A percentile compares a stretch with the other conserved stretches of the same genome.
These are phyloP conservation scores for Candida fluviatilis DNA, from an alignment of 805 yeast species.

Conservation along the genomic window DNA sequence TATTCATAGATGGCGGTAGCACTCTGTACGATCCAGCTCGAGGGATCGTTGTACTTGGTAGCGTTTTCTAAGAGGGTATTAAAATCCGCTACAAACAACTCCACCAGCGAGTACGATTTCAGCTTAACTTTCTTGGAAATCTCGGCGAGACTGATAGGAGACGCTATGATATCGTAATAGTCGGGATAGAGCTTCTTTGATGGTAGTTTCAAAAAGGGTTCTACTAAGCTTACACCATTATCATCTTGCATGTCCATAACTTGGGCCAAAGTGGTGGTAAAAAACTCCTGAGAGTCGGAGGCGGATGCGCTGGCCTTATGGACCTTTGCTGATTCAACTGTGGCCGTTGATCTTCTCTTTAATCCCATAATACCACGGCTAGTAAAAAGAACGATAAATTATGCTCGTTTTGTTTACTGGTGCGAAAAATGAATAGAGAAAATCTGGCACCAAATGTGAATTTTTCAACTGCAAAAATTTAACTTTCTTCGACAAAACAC, in stretches of 20 bases:
- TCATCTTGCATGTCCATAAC: conserved; percentile 31
- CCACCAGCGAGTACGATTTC: conserved; percentile 44
- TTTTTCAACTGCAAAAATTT: no score
- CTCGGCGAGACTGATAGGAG: conserved; percentile 33
- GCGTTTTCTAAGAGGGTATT: conserved; percentile 35
- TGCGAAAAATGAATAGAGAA: neutral
- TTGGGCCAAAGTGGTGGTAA: conserved; percentile 25
- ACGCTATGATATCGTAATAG: conserved; percentile 30
- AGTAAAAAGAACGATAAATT: neutral
- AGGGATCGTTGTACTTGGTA: conserved; percentile 36
- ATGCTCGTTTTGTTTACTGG: conserved; percentile 1
- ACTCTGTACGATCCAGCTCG: conserved; percentile 58
- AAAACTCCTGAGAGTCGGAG: conserved; percentile 25
- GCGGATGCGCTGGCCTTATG: conserved; percentile 12
- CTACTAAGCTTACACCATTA: conserved; percentile 16
- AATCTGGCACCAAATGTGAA: neutral
- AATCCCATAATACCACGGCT: conserved; percentile 15
- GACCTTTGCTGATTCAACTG: conserved; percentile 11
- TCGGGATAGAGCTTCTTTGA: conserved; percentile 37
- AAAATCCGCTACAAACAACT: conserved; percentile 33
- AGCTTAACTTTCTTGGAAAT: conserved; percentile 32
- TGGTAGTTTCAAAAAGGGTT: conserved; percentile 32
- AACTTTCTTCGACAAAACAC: no score
- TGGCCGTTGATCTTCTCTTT: conserved; percentile 15
- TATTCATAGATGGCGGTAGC: conserved; percentile 53